Evolutionary conservation across 805 yeast species (phyloP).

Genomic region (Wickerhamiella cacticola): DNA sequence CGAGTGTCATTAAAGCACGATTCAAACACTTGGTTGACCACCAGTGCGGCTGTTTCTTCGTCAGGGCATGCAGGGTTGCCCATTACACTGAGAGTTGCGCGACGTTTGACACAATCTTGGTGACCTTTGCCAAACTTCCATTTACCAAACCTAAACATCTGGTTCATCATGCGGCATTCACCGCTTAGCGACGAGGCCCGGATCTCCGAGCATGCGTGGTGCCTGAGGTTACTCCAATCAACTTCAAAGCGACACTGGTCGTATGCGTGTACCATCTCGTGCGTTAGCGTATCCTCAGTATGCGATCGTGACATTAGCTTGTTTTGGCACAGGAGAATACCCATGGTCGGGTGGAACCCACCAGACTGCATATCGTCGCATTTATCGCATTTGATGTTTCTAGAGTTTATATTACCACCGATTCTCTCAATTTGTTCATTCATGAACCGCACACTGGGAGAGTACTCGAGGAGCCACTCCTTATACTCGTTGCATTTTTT

Average conservation of each 20-base stretch:
- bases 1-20: slow-evolving; percentile 90
- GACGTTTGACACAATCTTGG: slow-evolving; percentile 78
- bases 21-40: slow-evolving; percentile 80
- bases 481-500: slow-evolving; percentile 56
- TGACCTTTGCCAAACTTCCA: slow-evolving; percentile 60
- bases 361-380: slow-evolving; percentile 82
- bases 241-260: slow-evolving; percentile 82
- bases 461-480: slow-evolving; percentile 59
- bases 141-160: slow-evolving; percentile 48
- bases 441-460: slow-evolving; percentile 84
- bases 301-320: slow-evolving; percentile 63
- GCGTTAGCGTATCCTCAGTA: slow-evolving; percentile 81
- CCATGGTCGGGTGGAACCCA: slow-evolving; percentile 84
- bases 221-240: slow-evolving; percentile 72
- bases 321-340: slow-evolving; percentile 79
- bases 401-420: slow-evolving; percentile 39
- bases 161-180: slow-evolving; percentile 84
- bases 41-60: slow-evolving; percentile 60
- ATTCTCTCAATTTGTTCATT: slow-evolving; percentile 64
- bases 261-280: slow-evolving; percentile 86
- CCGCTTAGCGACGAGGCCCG: slow-evolving; percentile 89
- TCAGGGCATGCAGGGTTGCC: slow-evolving; percentile 76
- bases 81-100: slow-evolving; percentile 73
- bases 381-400: slow-evolving; percentile 60
- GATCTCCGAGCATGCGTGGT: slow-evolving; percentile 94